Conservation (phyloP, 208 protist genomes). For the Crithidia acanthocephali region DNA sequence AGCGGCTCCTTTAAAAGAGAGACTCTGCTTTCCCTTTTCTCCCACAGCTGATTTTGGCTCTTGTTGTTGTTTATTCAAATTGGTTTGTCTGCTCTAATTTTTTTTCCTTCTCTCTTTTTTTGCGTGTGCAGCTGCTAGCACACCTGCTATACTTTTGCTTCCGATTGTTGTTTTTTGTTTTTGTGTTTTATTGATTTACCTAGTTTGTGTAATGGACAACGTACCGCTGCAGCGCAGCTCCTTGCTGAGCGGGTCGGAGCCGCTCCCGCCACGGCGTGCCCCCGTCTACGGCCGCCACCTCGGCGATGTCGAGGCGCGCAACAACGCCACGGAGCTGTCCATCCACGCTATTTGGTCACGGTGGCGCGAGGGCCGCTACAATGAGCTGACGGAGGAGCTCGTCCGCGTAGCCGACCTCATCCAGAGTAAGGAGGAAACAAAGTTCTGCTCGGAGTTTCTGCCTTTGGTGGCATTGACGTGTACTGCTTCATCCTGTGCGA, state of each 20-base stretch:
- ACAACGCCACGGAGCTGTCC: conserved; percentile 6
- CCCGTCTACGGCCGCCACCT: conserved; percentile 12
- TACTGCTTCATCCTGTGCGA: conserved; percentile 73
- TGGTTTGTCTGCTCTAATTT: no score
- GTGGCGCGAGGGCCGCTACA: conserved; percentile 33
- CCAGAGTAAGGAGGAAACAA: conserved; percentile 48
- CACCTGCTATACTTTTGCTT: no score
- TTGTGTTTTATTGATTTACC: conserved; percentile 1
- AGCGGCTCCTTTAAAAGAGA: no score
- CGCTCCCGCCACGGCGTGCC: conserved; percentile 33
- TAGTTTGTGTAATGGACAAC: conserved; percentile 11
- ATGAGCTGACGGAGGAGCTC: conserved; percentile 23
- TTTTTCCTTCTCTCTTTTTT: no score
- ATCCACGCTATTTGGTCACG: conserved; percentile 27
- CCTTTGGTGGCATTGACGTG: conserved; percentile 68
- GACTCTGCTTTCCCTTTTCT: no score
- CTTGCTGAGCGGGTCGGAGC: conserved; percentile 24
- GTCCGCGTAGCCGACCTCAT: conserved; percentile 40
- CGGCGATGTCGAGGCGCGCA: conserved; percentile 1
- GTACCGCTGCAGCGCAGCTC: conserved; percentile 18
- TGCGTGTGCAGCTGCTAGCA: no score
- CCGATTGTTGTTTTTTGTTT: neutral
- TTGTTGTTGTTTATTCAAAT: no score
- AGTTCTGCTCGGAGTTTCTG: conserved; percentile 62
- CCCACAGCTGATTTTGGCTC: no score